These are phyloP conservation scores for Carex pumila DNA, from an alignment of 176 grass and related monocot genomes.

Conservation along the genomic window DNA sequence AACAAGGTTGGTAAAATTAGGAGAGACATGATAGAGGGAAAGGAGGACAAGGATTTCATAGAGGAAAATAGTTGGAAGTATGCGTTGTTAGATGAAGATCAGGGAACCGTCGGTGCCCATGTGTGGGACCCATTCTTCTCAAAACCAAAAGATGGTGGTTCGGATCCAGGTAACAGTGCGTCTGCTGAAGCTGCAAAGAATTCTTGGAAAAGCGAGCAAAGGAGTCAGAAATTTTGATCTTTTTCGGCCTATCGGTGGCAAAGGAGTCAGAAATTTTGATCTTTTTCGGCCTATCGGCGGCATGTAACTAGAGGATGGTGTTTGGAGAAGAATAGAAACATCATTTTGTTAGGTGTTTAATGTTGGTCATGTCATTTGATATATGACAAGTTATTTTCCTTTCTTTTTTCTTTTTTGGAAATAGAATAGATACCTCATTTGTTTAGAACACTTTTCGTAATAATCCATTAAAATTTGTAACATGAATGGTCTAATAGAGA, in stretches of 20 bases:
- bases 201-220: slow-evolving; percentile 76
- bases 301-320: not conserved
- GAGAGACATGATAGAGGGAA: slow-evolving; percentile 53
- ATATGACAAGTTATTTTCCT: not conserved
- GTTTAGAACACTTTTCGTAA: not conserved
- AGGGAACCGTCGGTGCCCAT: slow-evolving; percentile 51
- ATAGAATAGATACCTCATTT: slow-evolving; percentile 21
- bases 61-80: slow-evolving; percentile 99
- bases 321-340: not conserved
- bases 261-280: slow-evolving; percentile 37
- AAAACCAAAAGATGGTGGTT: slow-evolving; percentile 68
- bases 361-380: not conserved
- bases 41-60: slow-evolving; percentile 70
- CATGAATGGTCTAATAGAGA: not conserved
- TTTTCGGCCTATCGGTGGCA: not conserved
- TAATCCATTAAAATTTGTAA: slow-evolving; percentile 9
- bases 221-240: slow-evolving; percentile 31
- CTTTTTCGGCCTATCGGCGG: not conserved
- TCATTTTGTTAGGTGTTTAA: not conserved
- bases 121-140: slow-evolving; percentile 98
- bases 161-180: slow-evolving; percentile 34
- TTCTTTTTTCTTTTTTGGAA: not conserved
- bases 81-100: slow-evolving; percentile 61
- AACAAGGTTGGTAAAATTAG: slow-evolving; percentile 76
- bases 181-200: slow-evolving; percentile 74